Conservation (phyloP, 2,329 filamentous ascomycete species). For the Diaporthe citri region DNA sequence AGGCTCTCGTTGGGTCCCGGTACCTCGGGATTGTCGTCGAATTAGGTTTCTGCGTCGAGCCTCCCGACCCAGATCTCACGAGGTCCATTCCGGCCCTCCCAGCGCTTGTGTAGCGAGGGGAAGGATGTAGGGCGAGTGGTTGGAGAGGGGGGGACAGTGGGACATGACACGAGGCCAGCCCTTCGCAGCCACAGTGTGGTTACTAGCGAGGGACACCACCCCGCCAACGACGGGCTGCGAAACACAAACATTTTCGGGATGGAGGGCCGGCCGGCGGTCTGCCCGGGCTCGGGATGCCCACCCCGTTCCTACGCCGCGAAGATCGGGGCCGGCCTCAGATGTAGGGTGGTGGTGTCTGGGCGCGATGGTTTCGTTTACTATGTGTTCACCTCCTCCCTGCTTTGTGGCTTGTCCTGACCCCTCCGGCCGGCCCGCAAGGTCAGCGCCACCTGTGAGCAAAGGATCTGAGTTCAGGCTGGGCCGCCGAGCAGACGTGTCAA, state of each 20-base stretch:
- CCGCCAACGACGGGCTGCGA: background rate
- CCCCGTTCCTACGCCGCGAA: background rate
- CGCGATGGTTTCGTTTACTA: background rate
- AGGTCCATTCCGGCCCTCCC: background rate
- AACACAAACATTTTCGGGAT: slow-evolving; percentile 20
- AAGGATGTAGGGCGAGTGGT: background rate
- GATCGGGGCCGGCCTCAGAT: slow-evolving; percentile 8
- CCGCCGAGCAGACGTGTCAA: slow-evolving; percentile 5
- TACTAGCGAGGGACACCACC: background rate
- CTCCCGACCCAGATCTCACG: slow-evolving; percentile 2
- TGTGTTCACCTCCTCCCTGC: background rate
- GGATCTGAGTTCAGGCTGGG: slow-evolving; percentile 25
- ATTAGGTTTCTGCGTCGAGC: slow-evolving; percentile 9
- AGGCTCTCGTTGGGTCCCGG: slow-evolving; percentile 9
- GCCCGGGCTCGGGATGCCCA: slow-evolving; percentile 24
- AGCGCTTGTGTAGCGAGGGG: background rate
- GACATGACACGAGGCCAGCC: slow-evolving; percentile 1
- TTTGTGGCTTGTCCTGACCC: background rate
- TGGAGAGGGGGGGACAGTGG: background rate
- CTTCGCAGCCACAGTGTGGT: background rate
- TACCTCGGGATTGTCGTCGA: slow-evolving; percentile 8
- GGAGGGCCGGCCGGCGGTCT: slow-evolving; percentile 33
- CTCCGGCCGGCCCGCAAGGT: background rate
- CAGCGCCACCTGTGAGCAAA: background rate
- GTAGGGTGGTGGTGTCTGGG: background rate